Percentiles rank a stretch among this genome's conserved stretches.
Evolutionary conservation across 164 flowering plant genomes (phyloP).

Genomic region (Litsea cubeba): DNA sequence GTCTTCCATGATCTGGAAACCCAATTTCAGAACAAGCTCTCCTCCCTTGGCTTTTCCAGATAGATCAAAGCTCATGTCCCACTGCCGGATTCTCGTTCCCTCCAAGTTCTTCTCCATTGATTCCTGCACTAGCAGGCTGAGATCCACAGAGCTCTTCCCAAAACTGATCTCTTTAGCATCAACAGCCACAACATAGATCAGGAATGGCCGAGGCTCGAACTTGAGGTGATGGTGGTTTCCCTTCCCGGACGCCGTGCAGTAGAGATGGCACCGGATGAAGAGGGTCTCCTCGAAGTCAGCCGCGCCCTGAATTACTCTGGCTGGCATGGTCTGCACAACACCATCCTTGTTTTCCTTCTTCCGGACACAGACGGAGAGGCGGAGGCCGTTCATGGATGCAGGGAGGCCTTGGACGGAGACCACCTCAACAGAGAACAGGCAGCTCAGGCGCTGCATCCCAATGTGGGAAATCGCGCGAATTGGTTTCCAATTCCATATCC

Average conservation of each 20-base stretch:
- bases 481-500: conserved; percentile 94
- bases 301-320: conserved; percentile 75
- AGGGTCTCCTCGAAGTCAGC: conserved; percentile 94
- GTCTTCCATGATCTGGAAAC: conserved; percentile 91
- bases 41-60: conserved; percentile 89
- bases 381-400: conserved; percentile 89
- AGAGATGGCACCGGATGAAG: conserved; percentile 70
- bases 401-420: conserved; percentile 73
- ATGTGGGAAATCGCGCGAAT: conserved; percentile 75
- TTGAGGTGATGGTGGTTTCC: conserved; percentile 34
- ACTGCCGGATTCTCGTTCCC: conserved; percentile 70
- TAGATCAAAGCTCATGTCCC: conserved; percentile 62
- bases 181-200: conserved; percentile 59
- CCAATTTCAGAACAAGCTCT: conserved; percentile 69
- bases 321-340: conserved; percentile 89
- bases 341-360: conserved; percentile 91
- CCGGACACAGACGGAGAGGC: conserved; percentile 70
- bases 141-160: conserved; percentile 64
- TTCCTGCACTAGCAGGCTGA: conserved; percentile 69
- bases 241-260: conserved; percentile 30
- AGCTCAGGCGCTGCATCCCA: conserved; percentile 73
- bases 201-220: conserved; percentile 78
- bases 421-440: conserved; percentile 86
- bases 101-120: conserved; percentile 62
- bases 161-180: conserved; percentile 87